Percentiles rank a stretch among this genome's conserved stretches.
These are phyloP conservation scores for Lipomyces orientalis DNA, from an alignment of 805 yeast species.

Conservation along the genomic window DNA sequence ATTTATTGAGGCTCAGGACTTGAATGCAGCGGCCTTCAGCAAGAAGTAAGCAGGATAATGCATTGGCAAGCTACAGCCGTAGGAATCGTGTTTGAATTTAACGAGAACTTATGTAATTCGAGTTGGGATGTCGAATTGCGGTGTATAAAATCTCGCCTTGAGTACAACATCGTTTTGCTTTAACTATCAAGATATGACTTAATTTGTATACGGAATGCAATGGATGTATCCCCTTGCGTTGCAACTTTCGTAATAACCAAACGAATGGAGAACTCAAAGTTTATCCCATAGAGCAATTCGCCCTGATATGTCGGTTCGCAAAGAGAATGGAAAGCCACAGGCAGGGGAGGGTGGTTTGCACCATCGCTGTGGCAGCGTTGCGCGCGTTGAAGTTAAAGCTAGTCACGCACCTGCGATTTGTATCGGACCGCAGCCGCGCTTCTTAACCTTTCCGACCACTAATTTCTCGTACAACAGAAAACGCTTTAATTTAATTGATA, in stretches of 20 bases:
- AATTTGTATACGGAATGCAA: neutral
- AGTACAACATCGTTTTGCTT: neutral
- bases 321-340: no score
- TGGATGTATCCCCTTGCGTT: neutral
- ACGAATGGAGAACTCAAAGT: no score
- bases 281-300: no score
- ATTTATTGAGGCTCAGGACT: conserved; percentile 81
- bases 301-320: no score
- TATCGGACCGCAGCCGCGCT: neutral
- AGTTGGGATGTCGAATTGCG: neutral
- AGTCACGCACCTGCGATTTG: no score
- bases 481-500: neutral
- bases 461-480: neutral
- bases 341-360: no score
- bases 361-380: no score
- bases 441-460: neutral
- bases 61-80: neutral
- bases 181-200: neutral
- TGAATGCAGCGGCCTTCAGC: conserved; percentile 55
- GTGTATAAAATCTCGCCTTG: neutral
- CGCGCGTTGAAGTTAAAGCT: no score
- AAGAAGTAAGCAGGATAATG: conserved; percentile 15
- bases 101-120: neutral
- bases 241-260: no score
- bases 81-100: neutral